phyloP scores from a whole-genome alignment of 2,329 filamentous ascomycete genomes.

The Chrysoporthe cubensis region DNA sequence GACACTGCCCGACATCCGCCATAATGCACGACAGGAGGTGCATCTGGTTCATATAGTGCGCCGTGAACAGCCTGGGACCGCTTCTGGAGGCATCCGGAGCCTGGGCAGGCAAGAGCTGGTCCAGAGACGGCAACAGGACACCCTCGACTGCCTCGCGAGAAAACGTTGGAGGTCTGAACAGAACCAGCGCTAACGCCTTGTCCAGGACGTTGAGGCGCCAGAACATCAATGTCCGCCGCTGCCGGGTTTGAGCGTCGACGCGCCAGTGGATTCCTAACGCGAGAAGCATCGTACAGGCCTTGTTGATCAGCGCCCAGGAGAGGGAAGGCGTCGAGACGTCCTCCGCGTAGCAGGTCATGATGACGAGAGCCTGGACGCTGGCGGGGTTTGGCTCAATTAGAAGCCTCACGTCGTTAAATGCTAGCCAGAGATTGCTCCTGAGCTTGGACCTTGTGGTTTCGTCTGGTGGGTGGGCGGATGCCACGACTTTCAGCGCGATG shows the following conservation, averaged over 20 bases:
- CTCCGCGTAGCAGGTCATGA: constrained; percentile 16
- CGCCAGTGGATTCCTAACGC: constrained; percentile 17
- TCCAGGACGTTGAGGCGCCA: constrained; percentile 22
- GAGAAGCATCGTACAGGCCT: constrained; percentile 11
- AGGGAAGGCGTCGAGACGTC: constrained; percentile 8
- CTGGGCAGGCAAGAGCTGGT: constrained; percentile 9
- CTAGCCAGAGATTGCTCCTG: constrained; percentile 18
- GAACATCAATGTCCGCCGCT: constrained; percentile 13
- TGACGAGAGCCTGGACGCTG: constrained; percentile 15
- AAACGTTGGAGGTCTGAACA: constrained; percentile 11
- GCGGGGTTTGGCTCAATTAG: constrained; percentile 12
- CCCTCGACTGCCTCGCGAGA: constrained; percentile 4
- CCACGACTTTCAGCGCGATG: constrained; percentile 8
- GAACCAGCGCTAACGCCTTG: constrained; percentile 12
- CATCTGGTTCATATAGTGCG: constrained; percentile 11
- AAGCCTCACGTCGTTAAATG: constrained; percentile 12
- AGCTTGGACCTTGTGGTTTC: neutral
- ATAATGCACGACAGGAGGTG: constrained; percentile 6
- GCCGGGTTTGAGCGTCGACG: constrained; percentile 4
- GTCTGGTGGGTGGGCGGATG: neutral
- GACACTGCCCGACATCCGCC: constrained; percentile 9
- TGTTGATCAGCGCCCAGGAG: constrained; percentile 17
- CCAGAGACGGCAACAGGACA: constrained; percentile 4
- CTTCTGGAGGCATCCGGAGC: neutral
- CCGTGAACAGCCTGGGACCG: neutral